These are phyloP conservation scores for Rhizophagus sp. DNA, from an alignment of 192 early-diverging fungal species.

Conservation along the genomic window DNA sequence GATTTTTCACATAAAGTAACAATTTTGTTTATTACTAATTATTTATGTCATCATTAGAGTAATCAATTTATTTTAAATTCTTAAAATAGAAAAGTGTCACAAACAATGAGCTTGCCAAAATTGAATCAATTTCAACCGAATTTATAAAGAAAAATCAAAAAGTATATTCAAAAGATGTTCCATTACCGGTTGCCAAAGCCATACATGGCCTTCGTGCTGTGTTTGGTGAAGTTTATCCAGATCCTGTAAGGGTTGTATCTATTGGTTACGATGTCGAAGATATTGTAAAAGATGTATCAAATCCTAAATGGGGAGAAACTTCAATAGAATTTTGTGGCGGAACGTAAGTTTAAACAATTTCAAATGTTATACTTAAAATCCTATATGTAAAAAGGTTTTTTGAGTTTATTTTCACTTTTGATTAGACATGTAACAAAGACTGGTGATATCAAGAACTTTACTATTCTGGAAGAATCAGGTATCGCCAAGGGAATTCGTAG, in stretches of 20 bases:
- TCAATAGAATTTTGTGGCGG: conserved; percentile 99
- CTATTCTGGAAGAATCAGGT: conserved; percentile 84
- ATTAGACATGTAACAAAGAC: conserved; percentile 82
- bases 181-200: conserved; percentile 74
- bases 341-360: conserved; percentile 56
- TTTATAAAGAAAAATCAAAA: conserved; percentile 72
- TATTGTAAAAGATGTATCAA: conserved; percentile 76
- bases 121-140: conserved; percentile 78
- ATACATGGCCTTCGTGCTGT: conserved; percentile 95
- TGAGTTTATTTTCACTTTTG: background rate
- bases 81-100: conserved; percentile 55
- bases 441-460: conserved; percentile 83
- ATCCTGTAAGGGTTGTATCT: conserved; percentile 95
- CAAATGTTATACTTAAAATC: background rate
- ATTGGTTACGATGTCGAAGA: conserved; percentile 88
- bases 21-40: background rate
- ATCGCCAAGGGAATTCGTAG: conserved; percentile 97
- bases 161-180: conserved; percentile 86
- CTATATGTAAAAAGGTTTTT: background rate
- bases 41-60: background rate
- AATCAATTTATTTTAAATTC: conserved; percentile 4
- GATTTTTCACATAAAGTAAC: conserved; percentile 84
- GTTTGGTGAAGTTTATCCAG: conserved; percentile 97
- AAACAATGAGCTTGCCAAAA: conserved; percentile 63
- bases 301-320: conserved; percentile 77